A percentile compares a stretch with the other conserved stretches of the same genome.
Conservation (phyloP, 768 basidiomycete genomes). For the Boletus subcaerulescens region DNA sequence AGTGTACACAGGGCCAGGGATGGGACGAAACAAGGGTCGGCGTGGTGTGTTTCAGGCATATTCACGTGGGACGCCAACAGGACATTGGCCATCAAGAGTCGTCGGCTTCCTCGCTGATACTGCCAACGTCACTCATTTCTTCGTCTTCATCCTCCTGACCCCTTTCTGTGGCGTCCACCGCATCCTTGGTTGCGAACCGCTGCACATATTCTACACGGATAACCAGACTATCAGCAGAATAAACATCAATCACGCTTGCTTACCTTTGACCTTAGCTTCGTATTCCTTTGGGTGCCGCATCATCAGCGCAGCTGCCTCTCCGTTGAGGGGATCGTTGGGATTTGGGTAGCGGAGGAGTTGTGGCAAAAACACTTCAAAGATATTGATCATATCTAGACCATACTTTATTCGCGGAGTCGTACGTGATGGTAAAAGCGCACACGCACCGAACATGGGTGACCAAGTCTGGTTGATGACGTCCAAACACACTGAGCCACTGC, state of each 20-base stretch:
- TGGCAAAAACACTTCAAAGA: constrained; percentile 97
- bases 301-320: constrained; percentile 94
- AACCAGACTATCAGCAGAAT: not conserved
- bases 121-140: constrained; percentile 86
- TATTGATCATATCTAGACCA: constrained; percentile 92
- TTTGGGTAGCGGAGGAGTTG: constrained; percentile 97
- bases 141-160: constrained; percentile 70
- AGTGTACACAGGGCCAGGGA: constrained; percentile 11
- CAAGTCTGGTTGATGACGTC: constrained; percentile 99
- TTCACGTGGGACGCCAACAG: not conserved
- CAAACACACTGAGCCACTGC: constrained; percentile 96
- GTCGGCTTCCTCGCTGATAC: constrained; percentile 63
- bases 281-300: constrained; percentile 98
- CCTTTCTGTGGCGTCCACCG: constrained; percentile 69
- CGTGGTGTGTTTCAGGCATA: constrained; percentile 12
- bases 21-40: constrained; percentile 4
- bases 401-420: not conserved
- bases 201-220: constrained; percentile 84
- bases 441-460: constrained; percentile 99
- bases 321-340: constrained; percentile 96
- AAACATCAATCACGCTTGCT: constrained; percentile 13
- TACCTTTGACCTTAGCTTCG: constrained; percentile 90
- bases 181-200: constrained; percentile 88
- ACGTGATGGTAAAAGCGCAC: not conserved
- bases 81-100: constrained; percentile 33